These are phyloP conservation scores for Kwoniella heveanensis DNA, from an alignment of 768 basidiomycete species.

Conservation along the genomic window DNA sequence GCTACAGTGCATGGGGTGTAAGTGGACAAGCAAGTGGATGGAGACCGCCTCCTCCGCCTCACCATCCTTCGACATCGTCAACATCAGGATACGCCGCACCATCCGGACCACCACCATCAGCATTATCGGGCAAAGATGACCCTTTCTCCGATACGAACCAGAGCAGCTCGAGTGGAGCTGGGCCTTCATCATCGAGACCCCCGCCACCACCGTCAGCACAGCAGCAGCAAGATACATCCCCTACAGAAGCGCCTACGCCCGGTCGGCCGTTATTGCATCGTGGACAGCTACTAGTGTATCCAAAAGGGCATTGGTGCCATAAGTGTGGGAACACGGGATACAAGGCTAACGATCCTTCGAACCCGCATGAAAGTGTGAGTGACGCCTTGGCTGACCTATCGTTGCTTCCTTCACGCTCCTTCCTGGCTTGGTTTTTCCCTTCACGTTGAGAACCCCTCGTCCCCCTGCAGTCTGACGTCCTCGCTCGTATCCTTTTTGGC, in stretches of 20 bases:
- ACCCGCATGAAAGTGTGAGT: slow-evolving; percentile 40
- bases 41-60: slow-evolving; percentile 22
- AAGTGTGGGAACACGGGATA: slow-evolving; percentile 51
- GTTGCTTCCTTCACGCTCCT: too few relatives aligned
- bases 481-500: too few relatives aligned
- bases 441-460: too few relatives aligned
- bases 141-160: background rate
- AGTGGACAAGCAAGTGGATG: background rate
- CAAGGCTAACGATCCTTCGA: slow-evolving; percentile 43
- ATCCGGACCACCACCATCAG: slow-evolving; percentile 14
- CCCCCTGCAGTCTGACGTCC: too few relatives aligned
- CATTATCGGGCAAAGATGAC: slow-evolving; percentile 1
- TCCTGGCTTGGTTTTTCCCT: too few relatives aligned
- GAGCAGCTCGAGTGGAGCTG: background rate
- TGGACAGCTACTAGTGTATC: slow-evolving; percentile 46
- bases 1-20: background rate
- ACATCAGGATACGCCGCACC: background rate
- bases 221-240: slow-evolving; percentile 27
- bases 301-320: slow-evolving; percentile 38
- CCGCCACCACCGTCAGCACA: slow-evolving; percentile 2
- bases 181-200: slow-evolving; percentile 16
- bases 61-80: slow-evolving; percentile 9
- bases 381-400: background rate
- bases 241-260: slow-evolving; percentile 44
- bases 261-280: slow-evolving; percentile 43